phyloP scores from a whole-genome alignment of 1,139 yeast genomes.

The Pichia sp. region DNA sequence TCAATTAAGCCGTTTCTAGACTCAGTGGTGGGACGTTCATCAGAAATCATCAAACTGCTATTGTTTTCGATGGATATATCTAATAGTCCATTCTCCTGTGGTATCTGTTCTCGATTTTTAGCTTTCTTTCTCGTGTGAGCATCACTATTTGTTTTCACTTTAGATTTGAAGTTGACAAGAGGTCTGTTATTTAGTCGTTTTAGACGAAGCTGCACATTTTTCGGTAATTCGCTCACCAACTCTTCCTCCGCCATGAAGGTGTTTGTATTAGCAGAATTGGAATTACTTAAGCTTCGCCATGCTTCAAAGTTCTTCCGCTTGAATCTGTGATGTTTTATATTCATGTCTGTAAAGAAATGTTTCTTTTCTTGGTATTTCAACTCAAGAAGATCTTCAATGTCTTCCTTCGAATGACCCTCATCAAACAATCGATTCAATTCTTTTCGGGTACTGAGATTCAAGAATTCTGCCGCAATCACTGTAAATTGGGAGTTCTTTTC shows the following conservation, averaged over 20 bases:
- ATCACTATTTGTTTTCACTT: too few relatives aligned
- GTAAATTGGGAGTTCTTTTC: constrained; percentile 28
- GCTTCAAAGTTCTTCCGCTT: constrained; percentile 22
- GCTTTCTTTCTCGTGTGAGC: too few relatives aligned
- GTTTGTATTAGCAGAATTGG: constrained; percentile 2
- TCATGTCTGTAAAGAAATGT: constrained; percentile 19
- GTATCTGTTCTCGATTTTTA: constrained; percentile 2
- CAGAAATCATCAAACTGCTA: constrained; percentile 2
- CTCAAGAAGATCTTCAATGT: constrained; percentile 24
- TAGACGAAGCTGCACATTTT: constrained; percentile 3
- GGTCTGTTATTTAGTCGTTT: constrained; percentile 8
- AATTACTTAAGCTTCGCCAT: constrained; percentile 11
- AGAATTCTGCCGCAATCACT: constrained; percentile 26
- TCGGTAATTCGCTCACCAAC: constrained; percentile 1
- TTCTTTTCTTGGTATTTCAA: constrained; percentile 23
- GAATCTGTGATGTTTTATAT: constrained; percentile 23
- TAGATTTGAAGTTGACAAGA: too few relatives aligned
- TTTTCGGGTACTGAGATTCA: constrained; percentile 20
- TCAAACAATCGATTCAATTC: constrained; percentile 21
- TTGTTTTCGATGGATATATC: not conserved
- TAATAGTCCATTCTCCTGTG: constrained; percentile 2
- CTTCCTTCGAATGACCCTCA: constrained; percentile 18
- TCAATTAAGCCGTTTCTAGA: too few relatives aligned
- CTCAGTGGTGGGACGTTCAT: not conserved
- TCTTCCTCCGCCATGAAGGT: constrained; percentile 11